These are phyloP conservation scores for Citrus inodora DNA, from an alignment of 345 rosid species.

Conservation along the genomic window DNA sequence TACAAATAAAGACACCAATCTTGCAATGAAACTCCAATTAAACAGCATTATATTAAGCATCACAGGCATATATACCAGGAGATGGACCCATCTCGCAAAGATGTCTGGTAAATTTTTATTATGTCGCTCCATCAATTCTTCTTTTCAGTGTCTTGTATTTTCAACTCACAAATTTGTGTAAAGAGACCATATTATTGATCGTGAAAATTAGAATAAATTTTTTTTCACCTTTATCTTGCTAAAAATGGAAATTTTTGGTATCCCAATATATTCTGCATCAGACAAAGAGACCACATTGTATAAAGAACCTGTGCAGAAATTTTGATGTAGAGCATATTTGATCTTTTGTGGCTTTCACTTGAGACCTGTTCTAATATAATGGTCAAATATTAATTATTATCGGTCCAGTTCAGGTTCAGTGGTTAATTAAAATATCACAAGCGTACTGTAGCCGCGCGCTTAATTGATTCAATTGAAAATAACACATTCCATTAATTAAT, in stretches of 20 bases:
- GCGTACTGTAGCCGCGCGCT: not conserved
- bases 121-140: slow-evolving; percentile 12
- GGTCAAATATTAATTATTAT: not conserved
- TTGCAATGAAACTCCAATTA: not conserved
- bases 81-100: slow-evolving; percentile 31
- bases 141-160: slow-evolving; percentile 40
- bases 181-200: not conserved
- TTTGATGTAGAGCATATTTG: not conserved
- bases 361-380: not conserved
- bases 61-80: slow-evolving; percentile 13
- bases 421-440: not conserved
- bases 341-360: not conserved
- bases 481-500: not conserved
- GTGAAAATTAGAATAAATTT: not conserved
- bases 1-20: no score
- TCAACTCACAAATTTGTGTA: slow-evolving; percentile 8
- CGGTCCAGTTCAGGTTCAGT: not conserved
- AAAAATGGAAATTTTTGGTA: not conserved
- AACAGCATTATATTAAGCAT: slow-evolving; percentile 16
- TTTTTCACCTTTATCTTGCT: not conserved
- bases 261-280: slow-evolving; percentile 4
- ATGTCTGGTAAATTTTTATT: slow-evolving; percentile 23
- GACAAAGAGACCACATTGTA: slow-evolving; percentile 6
- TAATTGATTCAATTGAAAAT: not conserved
- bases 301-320: not conserved